A percentile compares a stretch with the other conserved stretches of the same genome.
Evolutionary conservation across 2,329 filamentous ascomycete species (phyloP).

Genomic region (Cladorrhinum sp.): DNA sequence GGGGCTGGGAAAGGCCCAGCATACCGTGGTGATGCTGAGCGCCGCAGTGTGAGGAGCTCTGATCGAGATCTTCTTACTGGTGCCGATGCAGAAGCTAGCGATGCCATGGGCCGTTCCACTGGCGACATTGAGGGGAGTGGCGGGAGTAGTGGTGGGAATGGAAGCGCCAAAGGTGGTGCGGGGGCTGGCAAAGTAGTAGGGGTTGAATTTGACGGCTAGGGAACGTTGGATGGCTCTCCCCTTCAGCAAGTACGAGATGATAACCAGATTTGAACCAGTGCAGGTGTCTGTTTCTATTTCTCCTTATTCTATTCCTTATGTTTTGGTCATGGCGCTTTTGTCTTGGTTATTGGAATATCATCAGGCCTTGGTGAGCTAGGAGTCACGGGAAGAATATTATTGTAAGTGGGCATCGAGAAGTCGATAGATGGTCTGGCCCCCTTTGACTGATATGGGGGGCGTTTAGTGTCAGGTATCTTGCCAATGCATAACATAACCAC

Average conservation of each 20-base stretch:
- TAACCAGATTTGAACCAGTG: not conserved
- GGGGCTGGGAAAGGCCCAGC: constrained; percentile 29
- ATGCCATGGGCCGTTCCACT: constrained; percentile 15
- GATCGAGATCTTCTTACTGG: constrained; percentile 72
- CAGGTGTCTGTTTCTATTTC: not conserved
- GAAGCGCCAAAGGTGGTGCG: constrained; percentile 13
- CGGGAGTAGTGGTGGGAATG: constrained; percentile 26
- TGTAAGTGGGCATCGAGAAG: constrained; percentile 3
- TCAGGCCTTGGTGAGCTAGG: not conserved
- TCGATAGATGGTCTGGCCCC: not conserved
- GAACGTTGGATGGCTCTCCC: constrained; percentile 20
- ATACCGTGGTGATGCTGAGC: constrained; percentile 56
- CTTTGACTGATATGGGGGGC: not conserved
- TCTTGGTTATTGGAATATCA: not conserved
- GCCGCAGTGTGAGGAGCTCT: constrained; percentile 61
- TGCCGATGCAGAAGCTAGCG: constrained; percentile 64
- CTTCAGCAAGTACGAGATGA: not conserved
- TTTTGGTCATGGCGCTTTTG: not conserved
- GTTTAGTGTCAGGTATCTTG: not conserved
- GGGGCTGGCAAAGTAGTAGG: constrained; percentile 25
- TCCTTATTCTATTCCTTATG: not conserved
- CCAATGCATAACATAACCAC: not conserved
- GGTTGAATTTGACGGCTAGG: constrained; percentile 31
- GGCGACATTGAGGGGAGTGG: constrained; percentile 12
- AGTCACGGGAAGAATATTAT: not conserved